phyloP scores from a whole-genome alignment of 805 yeast species.

The Metschnikowia borealis region DNA sequence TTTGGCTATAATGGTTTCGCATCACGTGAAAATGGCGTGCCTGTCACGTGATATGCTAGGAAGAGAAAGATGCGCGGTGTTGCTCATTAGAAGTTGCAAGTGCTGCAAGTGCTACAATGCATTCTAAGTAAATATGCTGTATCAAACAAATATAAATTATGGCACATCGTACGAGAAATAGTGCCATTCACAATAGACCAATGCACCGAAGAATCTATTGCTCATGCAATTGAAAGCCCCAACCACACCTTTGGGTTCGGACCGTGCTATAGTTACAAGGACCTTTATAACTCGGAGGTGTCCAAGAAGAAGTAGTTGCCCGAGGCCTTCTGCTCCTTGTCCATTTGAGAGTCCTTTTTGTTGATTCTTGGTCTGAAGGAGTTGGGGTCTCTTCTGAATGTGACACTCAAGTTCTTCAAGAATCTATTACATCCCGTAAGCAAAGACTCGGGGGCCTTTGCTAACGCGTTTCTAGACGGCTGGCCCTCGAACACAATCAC shows the following conservation, averaged over 20 bases:
- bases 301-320: slow-evolving; percentile 98
- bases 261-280: slow-evolving; percentile 8
- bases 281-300: slow-evolving; percentile 38
- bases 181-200: slow-evolving; percentile 16
- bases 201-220: slow-evolving; percentile 12
- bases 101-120: no score
- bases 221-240: slow-evolving; percentile 19
- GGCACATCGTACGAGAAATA: slow-evolving; percentile 17
- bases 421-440: slow-evolving; percentile 96
- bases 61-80: no score
- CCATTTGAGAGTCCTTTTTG: slow-evolving; percentile 97
- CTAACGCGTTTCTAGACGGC: slow-evolving; percentile 82
- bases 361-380: slow-evolving; percentile 98
- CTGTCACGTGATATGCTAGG: slow-evolving; percentile 8
- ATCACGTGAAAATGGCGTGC: slow-evolving; percentile 13
- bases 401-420: slow-evolving; percentile 94
- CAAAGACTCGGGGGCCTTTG: slow-evolving; percentile 87
- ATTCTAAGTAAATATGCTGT: slow-evolving; percentile 9
- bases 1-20: not conserved
- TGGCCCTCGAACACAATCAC: slow-evolving; percentile 97
- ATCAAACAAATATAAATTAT: slow-evolving; percentile 13
- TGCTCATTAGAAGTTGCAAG: no score
- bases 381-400: slow-evolving; percentile 98
- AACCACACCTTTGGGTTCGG: slow-evolving; percentile 4
- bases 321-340: slow-evolving; percentile 87